A percentile compares a stretch with the other conserved stretches of the same genome.
phyloP scores from a whole-genome alignment of 495 filamentous ascomycete species.

The Jackrogersella multiformis region DNA sequence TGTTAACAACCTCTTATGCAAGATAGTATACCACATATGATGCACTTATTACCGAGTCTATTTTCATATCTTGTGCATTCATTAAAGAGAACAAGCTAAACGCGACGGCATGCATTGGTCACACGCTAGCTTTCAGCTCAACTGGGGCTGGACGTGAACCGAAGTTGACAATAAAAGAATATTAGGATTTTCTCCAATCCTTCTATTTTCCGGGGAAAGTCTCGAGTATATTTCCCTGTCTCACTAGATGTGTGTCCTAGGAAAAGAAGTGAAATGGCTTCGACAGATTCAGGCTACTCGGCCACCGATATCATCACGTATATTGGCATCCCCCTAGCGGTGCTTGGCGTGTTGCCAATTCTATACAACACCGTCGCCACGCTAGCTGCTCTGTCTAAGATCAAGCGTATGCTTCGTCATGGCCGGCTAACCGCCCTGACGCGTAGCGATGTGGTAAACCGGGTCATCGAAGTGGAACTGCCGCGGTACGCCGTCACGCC shows the following conservation, averaged over 20 bases:
- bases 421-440: slow-evolving; percentile 65
- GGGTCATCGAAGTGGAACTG: slow-evolving; percentile 72
- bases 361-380: slow-evolving; percentile 67
- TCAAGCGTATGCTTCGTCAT: slow-evolving; percentile 64
- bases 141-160: slow-evolving; percentile 29
- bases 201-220: background rate
- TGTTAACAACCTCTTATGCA: too few species aligned
- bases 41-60: background rate
- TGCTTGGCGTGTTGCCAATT: slow-evolving; percentile 73
- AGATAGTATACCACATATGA: background rate
- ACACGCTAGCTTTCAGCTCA: slow-evolving; percentile 20
- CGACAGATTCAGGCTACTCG: slow-evolving; percentile 36
- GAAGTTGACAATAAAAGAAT: background rate
- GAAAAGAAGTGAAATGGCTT: slow-evolving; percentile 27
- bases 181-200: background rate
- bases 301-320: slow-evolving; percentile 59
- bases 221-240: background rate
- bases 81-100: background rate
- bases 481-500: slow-evolving; percentile 70
- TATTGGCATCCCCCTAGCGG: slow-evolving; percentile 71
- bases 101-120: slow-evolving; percentile 15
- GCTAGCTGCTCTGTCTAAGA: slow-evolving; percentile 63
- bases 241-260: background rate
- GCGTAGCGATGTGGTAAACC: slow-evolving; percentile 68
- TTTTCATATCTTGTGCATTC: background rate